Base-by-base conservation (phyloP, 2,329 filamentous ascomycete species). In the Arthrinium puccinioides region DNA sequence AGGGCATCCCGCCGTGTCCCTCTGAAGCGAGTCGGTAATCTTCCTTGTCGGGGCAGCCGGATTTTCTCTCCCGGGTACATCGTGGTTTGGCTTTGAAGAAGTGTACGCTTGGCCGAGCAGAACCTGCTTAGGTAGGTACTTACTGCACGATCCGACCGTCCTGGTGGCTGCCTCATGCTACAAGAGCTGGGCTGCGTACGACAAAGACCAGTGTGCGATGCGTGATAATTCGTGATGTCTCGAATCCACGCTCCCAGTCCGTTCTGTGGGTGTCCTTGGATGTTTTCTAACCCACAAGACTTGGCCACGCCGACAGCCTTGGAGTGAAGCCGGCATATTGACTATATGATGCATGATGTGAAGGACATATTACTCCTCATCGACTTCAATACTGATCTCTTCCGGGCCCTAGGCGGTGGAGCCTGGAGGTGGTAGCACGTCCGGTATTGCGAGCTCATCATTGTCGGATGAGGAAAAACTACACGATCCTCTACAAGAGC, bases 371-470 rank as follows among this genome's bases (percentile, higher is more conserved):
- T 49, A 20, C 60, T 61, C 41, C 45, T 55, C 23, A 41, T 48
- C 9, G 48, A 53, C 21, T 65, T 61, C 11, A 62, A 74, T 41
- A 40, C 56, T 1, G 70, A 74, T 15, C 56, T 75, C 1, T 74
- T 68, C 56, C 72, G 69, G 68, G 70, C 70, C 13, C 53, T 74
- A 16, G 56, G 65, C 20, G 70, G 69, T 14, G 7, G 23, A n/a
- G 24, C 67, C 69, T n/a, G 33, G 33, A 14, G 33, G 67, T 14
- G 57, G 61, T 4, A 64, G 59, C 33, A 68, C 62, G 4, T 70
- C 62, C 39, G 67, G 65, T 2, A 59, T 70, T 4, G 65, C 69
- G 6, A 57, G 59, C 13, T 67, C 63, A 55, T 61, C 45, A 59
- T 61, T 4, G 54, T 67, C 36, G 52, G 15, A 53, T 61, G 21